Evolutionary conservation across 495 filamentous ascomycete genomes (phyloP), one percentile per base, ranked within the genome.

Genomic region (Polyplosphaeria fusca): DNA sequence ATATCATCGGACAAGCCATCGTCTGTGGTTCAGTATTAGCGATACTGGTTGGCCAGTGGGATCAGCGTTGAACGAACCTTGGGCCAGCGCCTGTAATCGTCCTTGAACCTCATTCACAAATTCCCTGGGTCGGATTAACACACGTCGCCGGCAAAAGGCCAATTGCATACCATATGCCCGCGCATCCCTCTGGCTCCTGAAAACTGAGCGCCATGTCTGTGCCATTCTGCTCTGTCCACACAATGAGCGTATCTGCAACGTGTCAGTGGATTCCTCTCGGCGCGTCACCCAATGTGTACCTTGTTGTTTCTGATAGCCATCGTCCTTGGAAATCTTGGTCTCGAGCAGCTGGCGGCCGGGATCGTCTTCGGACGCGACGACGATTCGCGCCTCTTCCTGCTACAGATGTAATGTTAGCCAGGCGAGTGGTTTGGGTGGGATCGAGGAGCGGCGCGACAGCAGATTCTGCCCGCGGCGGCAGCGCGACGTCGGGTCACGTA

Each of bases 281-380:
- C 46, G 32, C 26, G 16, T 46, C 51, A 13, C 18, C 19, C 32
- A n/a, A 27, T 5, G 73, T 73, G 66, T 77, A 92, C 91, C 91
- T 86, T 97, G 93, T 68, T 98, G 93, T 73, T 96, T 96, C 73
- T 96, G 90, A 73, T 97, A 97, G 37, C 87, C 88, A 82, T 96
- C 93, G 57, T 96, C 91, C 69, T 91, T 95, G 55, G 83, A 81
- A 53, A 98, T 95, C 66, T 81, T 89, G 25, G 88, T 95, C 72
- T 96, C 88, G 48, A 98, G 75, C 24, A 98, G 77, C 45, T 87
- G 79, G 42, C 93, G 84, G 26, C 87, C 79, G 20, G 88, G 85
- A 41, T 91, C 79, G 67, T 98, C 93, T 76, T 98, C 93, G 25
- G 93, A 95, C 64, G 94, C 85, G 58, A 98, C 93, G 55, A 85